Conservation (phyloP, 176 grass and related monocot genomes). For the Eragrostis curvula region DNA sequence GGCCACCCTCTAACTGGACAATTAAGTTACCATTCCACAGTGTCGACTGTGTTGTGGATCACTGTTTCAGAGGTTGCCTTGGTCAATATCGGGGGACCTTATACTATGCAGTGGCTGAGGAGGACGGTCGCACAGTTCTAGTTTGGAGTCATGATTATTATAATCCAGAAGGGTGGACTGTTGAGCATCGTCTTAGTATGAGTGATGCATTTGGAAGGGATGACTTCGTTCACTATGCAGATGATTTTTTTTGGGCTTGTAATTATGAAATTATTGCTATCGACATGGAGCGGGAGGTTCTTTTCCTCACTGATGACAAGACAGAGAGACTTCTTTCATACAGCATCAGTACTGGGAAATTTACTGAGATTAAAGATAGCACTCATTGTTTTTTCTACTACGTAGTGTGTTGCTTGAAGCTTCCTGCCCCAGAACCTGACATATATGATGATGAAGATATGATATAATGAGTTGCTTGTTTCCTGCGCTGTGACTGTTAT, state of each 20-base stretch:
- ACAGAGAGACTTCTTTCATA: slow-evolving; percentile 26
- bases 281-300: slow-evolving; percentile 22
- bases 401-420: slow-evolving; percentile 38
- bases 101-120: slow-evolving; percentile 27
- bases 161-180: slow-evolving; percentile 10
- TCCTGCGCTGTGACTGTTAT: not conserved
- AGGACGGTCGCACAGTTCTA: slow-evolving; percentile 15
- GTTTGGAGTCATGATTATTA: slow-evolving; percentile 22
- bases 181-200: slow-evolving; percentile 26
- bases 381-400: slow-evolving; percentile 17
- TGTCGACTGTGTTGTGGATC: not conserved
- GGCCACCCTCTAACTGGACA: not conserved
- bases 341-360: slow-evolving; percentile 29
- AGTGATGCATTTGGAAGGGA: slow-evolving; percentile 28
- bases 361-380: slow-evolving; percentile 26
- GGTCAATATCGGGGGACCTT: slow-evolving; percentile 38
- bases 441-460: not conserved
- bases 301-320: slow-evolving; percentile 11
- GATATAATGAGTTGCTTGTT: not conserved
- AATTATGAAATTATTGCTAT: slow-evolving; percentile 17
- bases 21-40: slow-evolving; percentile 24
- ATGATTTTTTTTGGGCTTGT: slow-evolving; percentile 7
- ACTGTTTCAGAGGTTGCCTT: slow-evolving; percentile 10
- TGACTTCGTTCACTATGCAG: not conserved
- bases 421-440: not conserved